A percentile compares a stretch with the other conserved stretches of the same genome.
These are phyloP conservation scores for Aspergillus clavatus DNA, from an alignment of 2,329 filamentous ascomycete species.

Conservation along the genomic window DNA sequence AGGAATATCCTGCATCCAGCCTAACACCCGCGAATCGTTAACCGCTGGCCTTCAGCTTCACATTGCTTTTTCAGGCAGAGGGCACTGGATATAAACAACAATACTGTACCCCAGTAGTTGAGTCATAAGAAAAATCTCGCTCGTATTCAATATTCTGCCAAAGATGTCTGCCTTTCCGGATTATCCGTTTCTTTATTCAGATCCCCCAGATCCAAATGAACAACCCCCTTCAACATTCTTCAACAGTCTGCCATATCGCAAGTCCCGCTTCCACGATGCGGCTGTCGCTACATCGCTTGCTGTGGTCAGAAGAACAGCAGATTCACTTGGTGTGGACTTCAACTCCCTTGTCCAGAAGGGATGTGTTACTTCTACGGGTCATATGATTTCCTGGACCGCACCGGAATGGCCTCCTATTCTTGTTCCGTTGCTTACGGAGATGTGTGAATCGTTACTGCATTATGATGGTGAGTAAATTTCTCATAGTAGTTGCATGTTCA, in stretches of 20 bases:
- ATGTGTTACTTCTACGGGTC: background rate
- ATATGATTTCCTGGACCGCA: background rate
- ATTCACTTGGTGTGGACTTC: background rate
- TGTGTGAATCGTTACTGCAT: background rate
- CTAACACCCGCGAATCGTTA: too few relatives aligned
- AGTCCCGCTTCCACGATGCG: background rate
- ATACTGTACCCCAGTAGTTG: too few relatives aligned
- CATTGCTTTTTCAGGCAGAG: too few relatives aligned
- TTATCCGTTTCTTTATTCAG: background rate
- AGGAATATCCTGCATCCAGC: too few relatives aligned
- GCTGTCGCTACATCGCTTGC: background rate
- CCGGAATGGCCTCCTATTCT: background rate
- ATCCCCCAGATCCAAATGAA: background rate
- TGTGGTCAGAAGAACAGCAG: background rate
- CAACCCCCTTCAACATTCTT: background rate
- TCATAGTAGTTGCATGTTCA: too few relatives aligned
- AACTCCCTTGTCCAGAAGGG: background rate
- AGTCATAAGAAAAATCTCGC: too few relatives aligned
- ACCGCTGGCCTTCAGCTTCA: too few relatives aligned
- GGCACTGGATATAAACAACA: background rate
- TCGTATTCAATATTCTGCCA: background rate
- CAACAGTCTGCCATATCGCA: background rate
- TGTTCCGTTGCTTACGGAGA: background rate
- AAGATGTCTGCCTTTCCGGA: background rate
- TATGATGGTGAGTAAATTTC: background rate